Evolutionary conservation across 1,139 yeast species (phyloP).

Genomic region (Spencermartinsiella ligniputridi): DNA sequence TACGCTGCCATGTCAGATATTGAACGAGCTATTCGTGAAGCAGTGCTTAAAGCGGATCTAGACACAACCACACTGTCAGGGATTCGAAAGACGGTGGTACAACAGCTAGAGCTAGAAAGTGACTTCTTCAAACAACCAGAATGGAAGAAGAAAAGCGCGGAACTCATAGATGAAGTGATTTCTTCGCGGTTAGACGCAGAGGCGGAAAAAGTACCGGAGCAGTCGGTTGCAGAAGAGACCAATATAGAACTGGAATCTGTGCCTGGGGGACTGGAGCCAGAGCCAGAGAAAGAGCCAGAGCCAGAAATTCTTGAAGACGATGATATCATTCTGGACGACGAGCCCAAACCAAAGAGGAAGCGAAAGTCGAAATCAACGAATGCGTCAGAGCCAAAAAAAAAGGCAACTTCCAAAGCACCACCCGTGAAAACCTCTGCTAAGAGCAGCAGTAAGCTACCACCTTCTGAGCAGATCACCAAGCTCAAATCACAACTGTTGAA

Average conservation of each 20-base stretch:
- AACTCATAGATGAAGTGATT: background rate
- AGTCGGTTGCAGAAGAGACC: conserved; percentile 6
- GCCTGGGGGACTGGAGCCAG: background rate
- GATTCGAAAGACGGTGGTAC: conserved; percentile 19
- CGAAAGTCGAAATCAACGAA: background rate
- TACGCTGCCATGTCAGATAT: too few species aligned
- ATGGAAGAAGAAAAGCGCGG: conserved; percentile 18
- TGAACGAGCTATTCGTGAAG: background rate
- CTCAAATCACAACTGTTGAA: conserved; percentile 25
- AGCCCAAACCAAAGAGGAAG: background rate
- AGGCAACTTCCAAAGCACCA: background rate
- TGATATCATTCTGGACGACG: conserved; percentile 1
- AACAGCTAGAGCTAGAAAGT: conserved; percentile 15
- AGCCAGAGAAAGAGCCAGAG: background rate
- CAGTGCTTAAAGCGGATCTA: conserved; percentile 17
- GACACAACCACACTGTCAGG: conserved; percentile 19
- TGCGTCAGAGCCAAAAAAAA: background rate
- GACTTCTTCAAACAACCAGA: conserved; percentile 18
- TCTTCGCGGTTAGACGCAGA: background rate
- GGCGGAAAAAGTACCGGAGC: conserved; percentile 2
- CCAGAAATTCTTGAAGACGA: background rate
- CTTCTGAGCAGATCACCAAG: conserved; percentile 18
- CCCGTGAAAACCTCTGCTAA: background rate
- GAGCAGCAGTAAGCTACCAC: conserved; percentile 3
- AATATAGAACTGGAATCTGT: conserved; percentile 1